Base-by-base conservation (phyloP, 1,284 basidiomycete genomes). In the Amylostereum areolatum region DNA sequence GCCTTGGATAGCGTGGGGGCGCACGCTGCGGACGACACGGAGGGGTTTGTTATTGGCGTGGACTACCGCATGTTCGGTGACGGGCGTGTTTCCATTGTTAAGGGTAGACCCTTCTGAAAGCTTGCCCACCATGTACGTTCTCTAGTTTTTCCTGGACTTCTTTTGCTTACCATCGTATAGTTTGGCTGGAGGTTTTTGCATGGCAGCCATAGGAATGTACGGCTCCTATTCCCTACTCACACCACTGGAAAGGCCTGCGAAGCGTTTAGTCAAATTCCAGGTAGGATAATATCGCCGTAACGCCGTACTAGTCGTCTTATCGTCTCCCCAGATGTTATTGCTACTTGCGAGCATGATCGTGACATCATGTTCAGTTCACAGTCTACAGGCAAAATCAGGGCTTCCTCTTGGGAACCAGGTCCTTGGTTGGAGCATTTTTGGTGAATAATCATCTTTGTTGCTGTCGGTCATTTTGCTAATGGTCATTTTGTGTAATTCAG, bases 21-120 rank as follows among this genome's bases (percentile, higher is more conserved):
- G 57, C 6, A 58, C 59, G 6, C 62, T 64, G 27, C 52, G 62
- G 47, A 48, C 60, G 24, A 57, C 61, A 40, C 60, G 73, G 50
- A 50, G 61, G 46, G 52, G 46, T 1, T 60, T 74, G 27, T 52
- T 67, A 2, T 42, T 65, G 1, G 56, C 64, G 0, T 92, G 87
- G 89, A 62, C 65, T 1, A 29, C 63, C 3, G 68, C 71, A 3
- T 92, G 85, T 63, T 54, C 80, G 3, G 57, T 69, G 8, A 81
- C 77, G 1, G 80, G 75, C 0, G 56, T 88, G 2, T 94, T 94
- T 56, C 89, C 89, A 0, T 60, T 89, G 28, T 69, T 89, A 29
- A 70, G 78, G 12, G 83, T 92, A 2, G 83, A 93, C 55, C 90
- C 91, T 61, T 69, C 73, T 12, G 91, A 94, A 64, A 84, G 71